Conservation (phyloP, 805 yeast species). For the Candida pini region DNA sequence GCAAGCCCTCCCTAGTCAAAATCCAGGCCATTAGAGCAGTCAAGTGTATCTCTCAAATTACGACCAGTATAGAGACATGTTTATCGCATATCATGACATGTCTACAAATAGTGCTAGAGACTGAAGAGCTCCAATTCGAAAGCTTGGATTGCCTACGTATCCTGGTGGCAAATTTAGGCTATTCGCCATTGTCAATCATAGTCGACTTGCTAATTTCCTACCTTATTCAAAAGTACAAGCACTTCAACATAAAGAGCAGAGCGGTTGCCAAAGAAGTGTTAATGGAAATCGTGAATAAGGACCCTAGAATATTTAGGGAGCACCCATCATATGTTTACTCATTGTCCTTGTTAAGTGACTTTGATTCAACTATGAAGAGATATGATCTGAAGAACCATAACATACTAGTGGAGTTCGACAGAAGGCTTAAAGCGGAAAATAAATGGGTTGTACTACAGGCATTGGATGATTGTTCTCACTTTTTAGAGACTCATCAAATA, state of each 20-base stretch:
- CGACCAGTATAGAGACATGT: constrained; percentile 42
- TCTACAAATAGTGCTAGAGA: constrained; percentile 71
- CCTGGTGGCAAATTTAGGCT: constrained; percentile 51
- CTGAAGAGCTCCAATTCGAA: constrained; percentile 49
- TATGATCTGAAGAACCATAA: constrained; percentile 18
- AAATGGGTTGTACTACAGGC: constrained; percentile 70
- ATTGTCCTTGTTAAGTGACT: constrained; percentile 38
- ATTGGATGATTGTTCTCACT: constrained; percentile 54
- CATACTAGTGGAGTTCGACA: constrained; percentile 46
- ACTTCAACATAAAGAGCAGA: constrained; percentile 45
- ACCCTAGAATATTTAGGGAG: constrained; percentile 30
- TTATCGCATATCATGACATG: constrained; percentile 84
- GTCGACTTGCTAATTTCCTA: constrained; percentile 72
- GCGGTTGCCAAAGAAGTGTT: constrained; percentile 48
- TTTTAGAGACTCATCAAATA: constrained; percentile 44
- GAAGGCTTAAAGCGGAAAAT: constrained; percentile 57
- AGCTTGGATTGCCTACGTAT: constrained; percentile 66
- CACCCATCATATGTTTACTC: constrained; percentile 51
- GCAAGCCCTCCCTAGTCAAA: constrained; percentile 67
- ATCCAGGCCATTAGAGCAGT: constrained; percentile 69
- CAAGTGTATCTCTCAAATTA: constrained; percentile 52
- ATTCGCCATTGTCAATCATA: constrained; percentile 55
- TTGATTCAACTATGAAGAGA: constrained; percentile 20
- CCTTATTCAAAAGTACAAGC: constrained; percentile 60
- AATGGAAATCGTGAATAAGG: constrained; percentile 27